Conservation (phyloP, 768 basidiomycete species). For the Tylopilus rubrobrunneus region DNA sequence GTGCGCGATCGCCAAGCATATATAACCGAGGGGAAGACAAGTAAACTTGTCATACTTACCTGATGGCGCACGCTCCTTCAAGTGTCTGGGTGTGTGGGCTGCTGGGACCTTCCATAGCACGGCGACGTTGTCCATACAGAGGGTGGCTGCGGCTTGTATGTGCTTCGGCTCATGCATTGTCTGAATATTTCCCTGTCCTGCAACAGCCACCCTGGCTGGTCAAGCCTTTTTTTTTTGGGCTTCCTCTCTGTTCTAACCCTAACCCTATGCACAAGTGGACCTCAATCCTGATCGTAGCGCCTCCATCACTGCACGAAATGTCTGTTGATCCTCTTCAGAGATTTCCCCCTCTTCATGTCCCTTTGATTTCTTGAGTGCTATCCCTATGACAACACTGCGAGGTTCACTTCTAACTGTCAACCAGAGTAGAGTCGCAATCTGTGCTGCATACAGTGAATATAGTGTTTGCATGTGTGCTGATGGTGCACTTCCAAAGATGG, state of each 20-base stretch:
- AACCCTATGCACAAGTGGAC: constrained; percentile 18
- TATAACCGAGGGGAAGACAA: constrained; percentile 4
- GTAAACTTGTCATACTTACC: constrained; percentile 8
- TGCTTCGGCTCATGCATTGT: constrained; percentile 74
- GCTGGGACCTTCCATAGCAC: constrained; percentile 51
- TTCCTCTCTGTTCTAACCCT: constrained; percentile 17
- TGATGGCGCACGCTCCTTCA: constrained; percentile 60
- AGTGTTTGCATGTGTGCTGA: constrained; percentile 67
- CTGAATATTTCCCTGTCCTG: constrained; percentile 77
- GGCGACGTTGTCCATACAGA: constrained; percentile 53
- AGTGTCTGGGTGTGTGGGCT: constrained; percentile 51
- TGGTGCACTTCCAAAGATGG: constrained; percentile 72
- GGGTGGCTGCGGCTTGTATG: constrained; percentile 44
- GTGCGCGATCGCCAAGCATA: constrained; percentile 14
- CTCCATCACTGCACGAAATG: constrained; percentile 50
- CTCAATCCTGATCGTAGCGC: constrained; percentile 38
- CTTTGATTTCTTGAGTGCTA: constrained; percentile 53
- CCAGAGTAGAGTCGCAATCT: constrained; percentile 86
- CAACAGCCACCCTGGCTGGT: constrained; percentile 48
- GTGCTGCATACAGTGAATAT: constrained; percentile 78
- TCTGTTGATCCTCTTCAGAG: constrained; percentile 38
- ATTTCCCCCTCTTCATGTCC: constrained; percentile 24
- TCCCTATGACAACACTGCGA: constrained; percentile 67
- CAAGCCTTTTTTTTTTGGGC: constrained; percentile 17
- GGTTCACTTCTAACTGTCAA: constrained; percentile 43